Evolutionary conservation across 1,284 basidiomycete genomes (phyloP), one percentile per base, ranked within the genome.

Genomic region (Papiliotrema fonsecae): DNA sequence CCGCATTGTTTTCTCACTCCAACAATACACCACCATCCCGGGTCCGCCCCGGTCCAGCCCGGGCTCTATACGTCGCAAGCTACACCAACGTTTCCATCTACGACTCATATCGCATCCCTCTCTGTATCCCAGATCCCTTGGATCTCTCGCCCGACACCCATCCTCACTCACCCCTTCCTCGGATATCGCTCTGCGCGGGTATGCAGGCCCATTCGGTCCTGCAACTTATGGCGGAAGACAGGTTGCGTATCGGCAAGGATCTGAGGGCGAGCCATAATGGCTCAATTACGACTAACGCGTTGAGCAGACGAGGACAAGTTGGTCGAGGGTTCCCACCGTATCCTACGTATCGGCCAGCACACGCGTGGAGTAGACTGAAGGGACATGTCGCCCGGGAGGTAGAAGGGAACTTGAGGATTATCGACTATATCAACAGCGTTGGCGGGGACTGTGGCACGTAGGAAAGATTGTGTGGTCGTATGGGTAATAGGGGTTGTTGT

Each of bases 101-200:
- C 19, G 21, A 13, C 28, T 13, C 25, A 18, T 19, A 14, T 43
- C 25, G 28, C 42, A 14, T 34, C 14, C 30, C 31, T 9, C 43
- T 45, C 43, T n/a, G 30, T 24, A 22, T 45, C 43, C 43, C 43
- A 45, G 7, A 35, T 35, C 4, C 43, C 43, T 32, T 45, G 22
- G 5, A 45, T 19, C 7, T 24, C 24, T 24, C 19, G 21, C 39
- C 24, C 21, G 10, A 24, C 18, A 6, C 24, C 39, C 24, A 18
- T 6, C 39, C 19, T 21, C 21, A 11, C 24, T 24, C 6, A 11
- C 16, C 19, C 24, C 19, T 41, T 37, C 13, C 11, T 37, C 13
- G 10, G 11, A 13, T 9, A 37, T 37, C 36, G 36, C 13, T 37
- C 36, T 11, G 13, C 7, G 19, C 19, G 9, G 9, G 36, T 21